These are phyloP conservation scores for Alternaria alternata DNA, from an alignment of 2,329 filamentous ascomycete genomes.

Conservation along the genomic window DNA sequence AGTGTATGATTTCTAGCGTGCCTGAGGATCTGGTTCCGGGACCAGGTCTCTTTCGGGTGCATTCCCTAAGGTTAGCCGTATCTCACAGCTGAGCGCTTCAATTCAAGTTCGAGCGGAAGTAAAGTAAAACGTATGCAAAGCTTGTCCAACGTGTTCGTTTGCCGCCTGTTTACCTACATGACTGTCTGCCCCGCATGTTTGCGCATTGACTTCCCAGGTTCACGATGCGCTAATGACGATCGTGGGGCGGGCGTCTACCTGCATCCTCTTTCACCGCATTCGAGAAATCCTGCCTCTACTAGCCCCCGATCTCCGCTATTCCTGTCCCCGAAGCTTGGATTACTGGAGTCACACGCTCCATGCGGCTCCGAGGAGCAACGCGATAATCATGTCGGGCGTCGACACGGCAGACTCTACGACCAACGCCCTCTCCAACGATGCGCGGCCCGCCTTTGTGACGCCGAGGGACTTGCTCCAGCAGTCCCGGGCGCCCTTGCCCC, in stretches of 20 bases:
- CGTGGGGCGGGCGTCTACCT: constrained; percentile 21
- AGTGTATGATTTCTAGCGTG: constrained; percentile 22
- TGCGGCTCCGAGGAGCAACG: constrained; percentile 48
- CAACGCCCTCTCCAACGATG: constrained; percentile 24
- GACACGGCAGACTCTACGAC: constrained; percentile 41
- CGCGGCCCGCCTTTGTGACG: constrained; percentile 35
- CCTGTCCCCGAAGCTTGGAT: constrained; percentile 11
- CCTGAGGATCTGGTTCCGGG: background rate
- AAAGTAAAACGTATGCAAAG: background rate
- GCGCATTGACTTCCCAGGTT: constrained; percentile 16
- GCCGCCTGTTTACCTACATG: background rate
- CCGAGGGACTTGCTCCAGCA: constrained; percentile 29
- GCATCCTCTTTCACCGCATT: constrained; percentile 16
- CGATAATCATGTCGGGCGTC: constrained; percentile 50
- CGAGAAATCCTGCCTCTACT: constrained; percentile 17
- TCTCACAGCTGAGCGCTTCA: constrained; percentile 2
- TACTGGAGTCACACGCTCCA: constrained; percentile 30
- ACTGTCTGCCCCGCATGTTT: constrained; percentile 19
- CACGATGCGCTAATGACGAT: constrained; percentile 20
- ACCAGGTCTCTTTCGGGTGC: constrained; percentile 6
- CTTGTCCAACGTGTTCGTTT: background rate
- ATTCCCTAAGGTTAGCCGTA: constrained; percentile 12
- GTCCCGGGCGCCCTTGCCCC: constrained; percentile 33
- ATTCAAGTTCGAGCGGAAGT: constrained; percentile 4
- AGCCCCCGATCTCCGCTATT: constrained; percentile 14